Base-by-base conservation (phyloP, 352 stramenopile species). In the Thalassiosira sp. region DNA sequence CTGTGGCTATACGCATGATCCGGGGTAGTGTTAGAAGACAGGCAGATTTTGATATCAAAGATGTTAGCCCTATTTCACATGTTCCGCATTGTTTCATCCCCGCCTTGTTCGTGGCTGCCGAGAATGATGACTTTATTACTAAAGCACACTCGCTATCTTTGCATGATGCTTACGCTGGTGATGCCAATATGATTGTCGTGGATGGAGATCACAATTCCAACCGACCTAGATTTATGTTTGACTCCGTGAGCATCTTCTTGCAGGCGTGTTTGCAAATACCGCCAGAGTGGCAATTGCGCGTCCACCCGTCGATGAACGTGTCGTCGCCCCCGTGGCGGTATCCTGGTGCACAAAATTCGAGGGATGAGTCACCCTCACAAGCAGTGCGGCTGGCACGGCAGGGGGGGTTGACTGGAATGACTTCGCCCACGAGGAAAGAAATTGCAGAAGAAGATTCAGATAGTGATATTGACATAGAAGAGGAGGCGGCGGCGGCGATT, bases 151-250 rank as follows among this genome's bases (percentile, higher is more conserved):
- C 78, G 15, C 66, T 87, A 37, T 61, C 78, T 0, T 76, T 95
- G 37, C 75, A 91, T 73, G 89, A 90, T 15, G 87, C 89, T 11
- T 98, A 98, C 70, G 95, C 91, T 0, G 96, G 95, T 20, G 95
- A 98, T 85, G 98, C 98, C 79, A 98, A 98, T 68, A 86, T 98
- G 15, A 93, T 98, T 49, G 91, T 97, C 33, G 95, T 98, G 0
- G 87, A 96, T 31, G 95, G 95, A 22, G 95, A 98, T 77, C 96
- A 98, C 82, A 98, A 98, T 77, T 97, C 84, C 37, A 86, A 89
- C 24, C 84, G 96, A 3, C 95, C 95, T 5, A 79, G 91, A 48
- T 98, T 97, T 65, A 89, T 98, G 40, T 90, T 96, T 58, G 94
- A 98, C 76, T 97, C 93, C 3, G 93, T 94, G 6, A 92, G 89